Evolutionary conservation across 257 asterid species (phyloP).

Genomic region (Sherardia arvensis): DNA sequence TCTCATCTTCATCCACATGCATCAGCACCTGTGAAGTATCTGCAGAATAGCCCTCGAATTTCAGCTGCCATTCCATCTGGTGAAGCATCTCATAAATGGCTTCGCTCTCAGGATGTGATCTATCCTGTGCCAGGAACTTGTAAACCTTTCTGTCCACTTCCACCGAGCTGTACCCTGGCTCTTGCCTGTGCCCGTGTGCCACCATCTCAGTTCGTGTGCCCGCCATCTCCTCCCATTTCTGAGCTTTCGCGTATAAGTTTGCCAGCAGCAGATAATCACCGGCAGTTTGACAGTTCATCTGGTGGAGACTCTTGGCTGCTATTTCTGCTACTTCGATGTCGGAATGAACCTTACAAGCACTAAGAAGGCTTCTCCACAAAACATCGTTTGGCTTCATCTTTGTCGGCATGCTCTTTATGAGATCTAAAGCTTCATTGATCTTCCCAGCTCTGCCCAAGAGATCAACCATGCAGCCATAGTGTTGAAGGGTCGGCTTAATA

Average conservation of each 20-base stretch:
- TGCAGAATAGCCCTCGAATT: constrained; percentile 65
- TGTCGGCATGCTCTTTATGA: constrained; percentile 52
- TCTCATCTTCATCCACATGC: constrained; percentile 75
- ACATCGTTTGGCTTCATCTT: constrained; percentile 53
- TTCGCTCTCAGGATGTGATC: constrained; percentile 26
- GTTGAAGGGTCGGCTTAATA: constrained; percentile 56
- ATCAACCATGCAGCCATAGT: constrained; percentile 78
- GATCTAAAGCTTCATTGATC: constrained; percentile 40
- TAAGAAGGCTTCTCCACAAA: constrained; percentile 66
- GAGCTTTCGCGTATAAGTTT: constrained; percentile 52
- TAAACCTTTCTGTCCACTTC: constrained; percentile 42
- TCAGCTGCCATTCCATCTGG: constrained; percentile 91
- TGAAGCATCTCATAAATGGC: constrained; percentile 62
- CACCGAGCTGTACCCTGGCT: constrained; percentile 48
- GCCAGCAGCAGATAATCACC: constrained; percentile 57
- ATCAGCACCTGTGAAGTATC: constrained; percentile 50
- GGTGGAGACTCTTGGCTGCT: constrained; percentile 36
- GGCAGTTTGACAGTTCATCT: constrained; percentile 32
- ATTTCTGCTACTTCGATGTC: constrained; percentile 43
- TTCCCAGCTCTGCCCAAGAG: constrained; percentile 59
- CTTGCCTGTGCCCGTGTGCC: constrained; percentile 27
- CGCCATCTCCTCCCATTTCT: constrained; percentile 51
- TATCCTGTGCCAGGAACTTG: constrained; percentile 57
- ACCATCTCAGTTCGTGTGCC: constrained; percentile 33
- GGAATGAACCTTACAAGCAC: constrained; percentile 50